phyloP scores from a whole-genome alignment of 352 stramenopile genomes.

The Phytophthora niederhauseri region DNA sequence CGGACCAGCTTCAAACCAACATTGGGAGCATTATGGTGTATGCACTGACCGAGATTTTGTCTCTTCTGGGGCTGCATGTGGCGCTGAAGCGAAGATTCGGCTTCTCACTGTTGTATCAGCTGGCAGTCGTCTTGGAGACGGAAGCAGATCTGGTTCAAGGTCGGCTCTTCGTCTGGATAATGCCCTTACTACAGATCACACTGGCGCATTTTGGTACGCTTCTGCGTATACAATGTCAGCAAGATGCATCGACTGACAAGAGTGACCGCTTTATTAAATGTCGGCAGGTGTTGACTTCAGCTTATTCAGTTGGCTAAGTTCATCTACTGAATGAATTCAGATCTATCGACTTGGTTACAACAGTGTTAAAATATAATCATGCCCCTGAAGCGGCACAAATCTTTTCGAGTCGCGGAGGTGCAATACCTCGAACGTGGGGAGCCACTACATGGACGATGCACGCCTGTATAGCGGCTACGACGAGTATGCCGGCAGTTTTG shows the following conservation, averaged over 20 bases:
- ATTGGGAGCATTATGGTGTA: constrained; percentile 5
- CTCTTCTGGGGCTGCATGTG: constrained; percentile 7
- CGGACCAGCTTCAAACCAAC: constrained; percentile 9
- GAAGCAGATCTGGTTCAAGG: constrained; percentile 21
- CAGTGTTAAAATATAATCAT: not conserved
- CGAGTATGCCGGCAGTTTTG: constrained; percentile 71
- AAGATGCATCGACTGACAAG: not conserved
- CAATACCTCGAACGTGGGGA: constrained; percentile 14
- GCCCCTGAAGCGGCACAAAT: constrained; percentile 30
- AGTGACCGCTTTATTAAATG: no score
- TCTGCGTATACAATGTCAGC: not conserved
- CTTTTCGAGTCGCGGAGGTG: constrained; percentile 10
- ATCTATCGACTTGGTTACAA: not conserved
- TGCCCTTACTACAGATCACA: constrained; percentile 23
- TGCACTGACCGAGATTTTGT: not conserved
- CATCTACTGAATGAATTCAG: not conserved
- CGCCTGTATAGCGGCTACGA: constrained; percentile 52
- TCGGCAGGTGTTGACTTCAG: constrained; percentile 12
- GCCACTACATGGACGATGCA: constrained; percentile 28
- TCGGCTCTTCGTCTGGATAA: constrained; percentile 29
- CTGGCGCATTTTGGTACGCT: constrained; percentile 15
- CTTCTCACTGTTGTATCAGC: constrained; percentile 20
- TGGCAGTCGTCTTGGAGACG: constrained; percentile 42
- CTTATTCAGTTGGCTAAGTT: constrained; percentile 21
- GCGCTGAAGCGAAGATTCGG: constrained; percentile 9